Conservation (phyloP, 2,329 filamentous ascomycete species). For the Pseudogymnoascus sp. region DNA sequence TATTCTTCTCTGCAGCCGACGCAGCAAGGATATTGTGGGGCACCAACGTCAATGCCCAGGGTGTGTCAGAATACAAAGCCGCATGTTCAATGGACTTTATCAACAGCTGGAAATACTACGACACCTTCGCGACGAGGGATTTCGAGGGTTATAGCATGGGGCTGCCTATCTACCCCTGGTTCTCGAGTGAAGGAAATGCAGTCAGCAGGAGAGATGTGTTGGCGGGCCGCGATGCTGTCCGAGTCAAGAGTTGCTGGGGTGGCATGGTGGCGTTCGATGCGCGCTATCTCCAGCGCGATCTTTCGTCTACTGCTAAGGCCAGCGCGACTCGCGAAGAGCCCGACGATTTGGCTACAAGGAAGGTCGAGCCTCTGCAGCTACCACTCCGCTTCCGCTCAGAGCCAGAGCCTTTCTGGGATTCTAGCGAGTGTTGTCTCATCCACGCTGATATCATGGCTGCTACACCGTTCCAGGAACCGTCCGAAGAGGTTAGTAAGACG, state of each 20-base stretch:
- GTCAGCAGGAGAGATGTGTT: constrained; percentile 55
- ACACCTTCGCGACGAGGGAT: constrained; percentile 65
- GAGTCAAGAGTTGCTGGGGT: constrained; percentile 67
- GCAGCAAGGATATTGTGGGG: constrained; percentile 52
- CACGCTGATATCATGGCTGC: constrained; percentile 34
- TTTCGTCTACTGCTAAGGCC: not conserved
- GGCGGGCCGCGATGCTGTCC: constrained; percentile 52
- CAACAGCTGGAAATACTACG: constrained; percentile 60
- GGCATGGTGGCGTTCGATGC: constrained; percentile 64
- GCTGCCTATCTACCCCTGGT: constrained; percentile 61
- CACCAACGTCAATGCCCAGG: constrained; percentile 37
- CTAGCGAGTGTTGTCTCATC: constrained; percentile 56
- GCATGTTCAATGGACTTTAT: constrained; percentile 66
- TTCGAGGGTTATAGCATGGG: constrained; percentile 53
- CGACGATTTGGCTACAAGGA: constrained; percentile 22
- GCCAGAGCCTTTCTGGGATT: constrained; percentile 51
- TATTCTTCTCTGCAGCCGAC: constrained; percentile 43
- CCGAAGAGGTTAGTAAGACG: constrained; percentile 31
- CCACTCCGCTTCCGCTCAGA: constrained; percentile 50
- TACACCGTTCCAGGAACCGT: constrained; percentile 24
- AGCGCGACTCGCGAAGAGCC: not conserved
- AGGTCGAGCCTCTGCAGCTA: constrained; percentile 15
- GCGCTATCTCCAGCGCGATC: constrained; percentile 43
- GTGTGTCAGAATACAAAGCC: constrained; percentile 47
- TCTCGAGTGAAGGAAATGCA: constrained; percentile 43